Evolutionary conservation across 768 basidiomycete species (phyloP).

Genomic region (Paxillus ammoniavirescens): DNA sequence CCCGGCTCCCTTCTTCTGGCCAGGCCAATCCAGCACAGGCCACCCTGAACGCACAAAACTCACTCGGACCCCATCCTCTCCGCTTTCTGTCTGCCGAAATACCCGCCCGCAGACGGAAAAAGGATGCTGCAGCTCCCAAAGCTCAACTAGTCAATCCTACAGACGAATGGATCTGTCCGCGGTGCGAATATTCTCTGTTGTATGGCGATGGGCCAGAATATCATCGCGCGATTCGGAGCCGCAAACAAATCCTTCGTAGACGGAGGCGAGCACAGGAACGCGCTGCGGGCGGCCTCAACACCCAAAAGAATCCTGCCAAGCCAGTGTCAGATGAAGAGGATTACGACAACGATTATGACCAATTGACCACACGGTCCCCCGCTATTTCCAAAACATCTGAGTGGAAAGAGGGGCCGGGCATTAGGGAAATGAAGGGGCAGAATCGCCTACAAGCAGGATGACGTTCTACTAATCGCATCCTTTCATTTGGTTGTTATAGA

Average conservation of each 20-base stretch:
- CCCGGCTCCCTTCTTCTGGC: slow-evolving; percentile 61
- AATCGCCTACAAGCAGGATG: slow-evolving; percentile 23
- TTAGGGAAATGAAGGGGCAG: slow-evolving; percentile 15
- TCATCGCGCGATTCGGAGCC: slow-evolving; percentile 59
- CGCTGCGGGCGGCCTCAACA: slow-evolving; percentile 39
- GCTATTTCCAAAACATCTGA: slow-evolving; percentile 8
- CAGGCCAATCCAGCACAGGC: slow-evolving; percentile 38
- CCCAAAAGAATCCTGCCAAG: slow-evolving; percentile 20
- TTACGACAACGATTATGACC: slow-evolving; percentile 14
- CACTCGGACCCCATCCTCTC: slow-evolving; percentile 58
- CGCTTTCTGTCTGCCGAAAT: slow-evolving; percentile 70
- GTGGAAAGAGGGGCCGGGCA: slow-evolving; percentile 18
- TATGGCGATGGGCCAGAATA: slow-evolving; percentile 79
- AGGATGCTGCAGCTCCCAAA: slow-evolving; percentile 25
- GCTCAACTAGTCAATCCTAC: slow-evolving; percentile 50
- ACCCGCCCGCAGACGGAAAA: slow-evolving; percentile 43
- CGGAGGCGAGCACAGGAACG: slow-evolving; percentile 72
- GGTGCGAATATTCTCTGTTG: slow-evolving; percentile 91
- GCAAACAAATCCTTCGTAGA: slow-evolving; percentile 77
- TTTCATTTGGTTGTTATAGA: slow-evolving; percentile 8
- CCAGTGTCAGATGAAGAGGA: slow-evolving; percentile 26
- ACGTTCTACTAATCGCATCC: slow-evolving; percentile 9
- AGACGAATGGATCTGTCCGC: slow-evolving; percentile 94
- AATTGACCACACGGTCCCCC: slow-evolving; percentile 2
- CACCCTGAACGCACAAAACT: slow-evolving; percentile 43